These are phyloP conservation scores for Talaromyces sp. DNA, from an alignment of 2,329 filamentous ascomycete species.

Conservation along the genomic window DNA sequence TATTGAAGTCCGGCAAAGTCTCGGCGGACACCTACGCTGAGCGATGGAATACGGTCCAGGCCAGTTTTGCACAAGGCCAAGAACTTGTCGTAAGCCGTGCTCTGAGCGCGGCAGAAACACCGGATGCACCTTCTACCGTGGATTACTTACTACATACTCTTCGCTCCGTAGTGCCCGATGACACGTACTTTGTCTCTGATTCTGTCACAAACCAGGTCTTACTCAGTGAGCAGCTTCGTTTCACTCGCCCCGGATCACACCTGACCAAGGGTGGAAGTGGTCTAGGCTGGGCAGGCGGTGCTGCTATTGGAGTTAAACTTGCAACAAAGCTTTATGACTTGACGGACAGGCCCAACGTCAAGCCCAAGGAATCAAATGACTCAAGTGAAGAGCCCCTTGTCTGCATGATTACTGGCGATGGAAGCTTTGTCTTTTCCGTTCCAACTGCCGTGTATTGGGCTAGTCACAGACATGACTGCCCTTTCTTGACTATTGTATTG, in stretches of 20 bases:
- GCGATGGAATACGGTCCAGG: slow-evolving; percentile 15
- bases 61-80: slow-evolving; percentile 14
- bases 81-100: slow-evolving; percentile 14
- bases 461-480: slow-evolving; percentile 59
- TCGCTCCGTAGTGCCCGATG: slow-evolving; percentile 53
- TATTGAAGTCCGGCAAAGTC: slow-evolving; percentile 16
- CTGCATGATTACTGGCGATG: slow-evolving; percentile 62
- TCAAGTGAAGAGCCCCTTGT: slow-evolving; percentile 52
- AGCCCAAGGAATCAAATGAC: slow-evolving; percentile 21
- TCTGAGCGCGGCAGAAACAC: slow-evolving; percentile 15
- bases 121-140: slow-evolving; percentile 59
- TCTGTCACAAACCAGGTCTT: slow-evolving; percentile 65
- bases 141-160: slow-evolving; percentile 54
- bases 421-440: slow-evolving; percentile 62
- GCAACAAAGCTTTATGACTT: slow-evolving; percentile 53
- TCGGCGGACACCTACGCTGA: slow-evolving; percentile 9
- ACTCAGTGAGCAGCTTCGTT: slow-evolving; percentile 24
- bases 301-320: slow-evolving; percentile 69
- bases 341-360: slow-evolving; percentile 18
- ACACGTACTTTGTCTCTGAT: slow-evolving; percentile 71
- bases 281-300: slow-evolving; percentile 74
- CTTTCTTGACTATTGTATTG: slow-evolving; percentile 61
- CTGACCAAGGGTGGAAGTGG: slow-evolving; percentile 74
- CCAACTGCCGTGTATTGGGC: slow-evolving; percentile 67
- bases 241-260: slow-evolving; percentile 17